Conservation (phyloP, 371 early-diverging fungal species). For the Mortierella sp. region DNA sequence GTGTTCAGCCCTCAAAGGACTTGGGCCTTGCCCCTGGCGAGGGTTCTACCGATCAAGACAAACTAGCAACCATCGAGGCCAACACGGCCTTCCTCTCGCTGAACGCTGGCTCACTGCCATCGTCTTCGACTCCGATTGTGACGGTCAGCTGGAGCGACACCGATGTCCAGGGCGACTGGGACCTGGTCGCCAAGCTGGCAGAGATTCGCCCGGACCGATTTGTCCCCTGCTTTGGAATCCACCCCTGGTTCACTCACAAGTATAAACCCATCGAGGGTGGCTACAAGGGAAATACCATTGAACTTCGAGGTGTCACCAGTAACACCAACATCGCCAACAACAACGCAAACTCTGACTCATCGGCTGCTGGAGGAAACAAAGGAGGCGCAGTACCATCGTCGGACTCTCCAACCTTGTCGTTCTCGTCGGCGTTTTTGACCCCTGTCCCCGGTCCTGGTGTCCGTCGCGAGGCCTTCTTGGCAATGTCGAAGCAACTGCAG, state of each 20-base stretch:
- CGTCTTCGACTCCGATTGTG: constrained; percentile 23
- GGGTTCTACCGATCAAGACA: not conserved
- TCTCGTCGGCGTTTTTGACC: constrained; percentile 27
- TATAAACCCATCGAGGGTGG: constrained; percentile 30
- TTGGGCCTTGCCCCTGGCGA: constrained; percentile 13
- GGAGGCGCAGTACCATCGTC: not conserved
- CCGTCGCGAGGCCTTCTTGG: constrained; percentile 30
- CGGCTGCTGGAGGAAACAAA: not conserved
- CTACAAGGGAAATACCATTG: constrained; percentile 8
- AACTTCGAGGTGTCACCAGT: constrained; percentile 24
- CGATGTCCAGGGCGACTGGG: constrained; percentile 62
- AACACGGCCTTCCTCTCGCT: constrained; percentile 20
- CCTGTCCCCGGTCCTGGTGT: constrained; percentile 25
- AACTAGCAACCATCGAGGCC: not conserved
- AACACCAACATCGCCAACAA: not conserved
- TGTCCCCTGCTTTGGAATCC: constrained; percentile 73
- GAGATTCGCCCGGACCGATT: constrained; percentile 41
- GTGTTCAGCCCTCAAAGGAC: constrained; percentile 52
- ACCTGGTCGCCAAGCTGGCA: constrained; percentile 55
- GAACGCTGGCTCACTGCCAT: not conserved
- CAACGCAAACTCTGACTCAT: not conserved
- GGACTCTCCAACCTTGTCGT: constrained; percentile 27
- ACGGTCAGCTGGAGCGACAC: constrained; percentile 47
- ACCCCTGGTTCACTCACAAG: constrained; percentile 78
- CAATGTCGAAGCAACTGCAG: constrained; percentile 53